These are phyloP conservation scores for Leptodermis oblonga DNA, from an alignment of 257 asterid genomes.

Conservation along the genomic window DNA sequence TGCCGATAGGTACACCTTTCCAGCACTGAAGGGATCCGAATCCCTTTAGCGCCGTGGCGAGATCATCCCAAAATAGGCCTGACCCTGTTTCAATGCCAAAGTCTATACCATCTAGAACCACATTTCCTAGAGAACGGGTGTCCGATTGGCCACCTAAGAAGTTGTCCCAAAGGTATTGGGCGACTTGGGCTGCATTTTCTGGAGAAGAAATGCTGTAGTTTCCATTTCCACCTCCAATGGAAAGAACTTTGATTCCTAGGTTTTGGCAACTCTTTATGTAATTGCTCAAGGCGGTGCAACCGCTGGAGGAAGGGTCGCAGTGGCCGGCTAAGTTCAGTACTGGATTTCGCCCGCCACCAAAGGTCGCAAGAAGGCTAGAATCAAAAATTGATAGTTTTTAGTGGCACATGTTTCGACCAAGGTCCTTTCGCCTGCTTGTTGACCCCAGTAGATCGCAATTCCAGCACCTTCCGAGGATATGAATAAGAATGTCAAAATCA, in stretches of 20 bases:
- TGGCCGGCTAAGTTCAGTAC: slow-evolving; percentile 61
- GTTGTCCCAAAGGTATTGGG: slow-evolving; percentile 45
- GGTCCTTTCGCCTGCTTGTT: slow-evolving; percentile 43
- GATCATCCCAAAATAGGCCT: slow-evolving; percentile 32
- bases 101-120: slow-evolving; percentile 50
- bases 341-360: slow-evolving; percentile 50
- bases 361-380: slow-evolving; percentile 41
- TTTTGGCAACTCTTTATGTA: slow-evolving; percentile 23
- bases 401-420: slow-evolving; percentile 46
- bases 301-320: slow-evolving; percentile 21
- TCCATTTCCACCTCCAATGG: slow-evolving; percentile 39
- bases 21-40: no score
- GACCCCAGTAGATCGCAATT: slow-evolving; percentile 66
- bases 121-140: slow-evolving; percentile 43
- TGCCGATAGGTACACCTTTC: slow-evolving; percentile 44
- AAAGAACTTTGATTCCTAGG: slow-evolving; percentile 28
- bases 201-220: slow-evolving; percentile 40
- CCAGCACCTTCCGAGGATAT: slow-evolving; percentile 24
- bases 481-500: slow-evolving; percentile 22
- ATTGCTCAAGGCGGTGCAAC: slow-evolving; percentile 19
- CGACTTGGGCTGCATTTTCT: slow-evolving; percentile 38
- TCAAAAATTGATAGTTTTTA: slow-evolving; percentile 36
- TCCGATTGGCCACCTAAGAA: slow-evolving; percentile 41
- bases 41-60: slow-evolving; percentile 36
- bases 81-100: slow-evolving; percentile 42